phyloP scores from a whole-genome alignment of 352 stramenopile species.

The Phytophthora aleatoria region DNA sequence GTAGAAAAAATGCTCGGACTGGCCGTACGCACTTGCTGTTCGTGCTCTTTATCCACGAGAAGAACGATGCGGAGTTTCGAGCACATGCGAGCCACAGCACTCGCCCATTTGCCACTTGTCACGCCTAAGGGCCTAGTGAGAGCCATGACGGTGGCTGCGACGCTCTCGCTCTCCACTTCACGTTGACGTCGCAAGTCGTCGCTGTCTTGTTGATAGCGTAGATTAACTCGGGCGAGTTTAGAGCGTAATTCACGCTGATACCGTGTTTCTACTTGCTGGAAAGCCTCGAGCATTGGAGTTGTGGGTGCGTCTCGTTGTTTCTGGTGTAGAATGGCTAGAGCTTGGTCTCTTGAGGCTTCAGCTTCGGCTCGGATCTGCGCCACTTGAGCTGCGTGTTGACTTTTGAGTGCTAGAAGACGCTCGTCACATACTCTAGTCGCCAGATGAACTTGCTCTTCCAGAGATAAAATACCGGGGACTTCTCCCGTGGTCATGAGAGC shows the following conservation, averaged over 20 bases:
- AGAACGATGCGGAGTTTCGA: slow-evolving; percentile 56
- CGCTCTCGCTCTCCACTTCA: slow-evolving; percentile 75
- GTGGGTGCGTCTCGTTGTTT: slow-evolving; percentile 43
- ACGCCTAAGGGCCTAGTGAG: slow-evolving; percentile 71
- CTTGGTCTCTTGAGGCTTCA: slow-evolving; percentile 36
- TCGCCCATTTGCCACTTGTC: slow-evolving; percentile 73
- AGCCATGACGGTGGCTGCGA: slow-evolving; percentile 77
- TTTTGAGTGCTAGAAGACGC: slow-evolving; percentile 56
- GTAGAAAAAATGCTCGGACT: slow-evolving; percentile 40
- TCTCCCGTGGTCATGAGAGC: slow-evolving; percentile 61
- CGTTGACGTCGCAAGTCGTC: slow-evolving; percentile 60
- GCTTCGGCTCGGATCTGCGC: slow-evolving; percentile 39
- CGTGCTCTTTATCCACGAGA: slow-evolving; percentile 38
- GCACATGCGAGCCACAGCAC: slow-evolving; percentile 59
- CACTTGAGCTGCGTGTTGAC: slow-evolving; percentile 34
- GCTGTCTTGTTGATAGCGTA: slow-evolving; percentile 65
- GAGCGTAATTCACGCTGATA: slow-evolving; percentile 38
- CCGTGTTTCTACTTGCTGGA: slow-evolving; percentile 43
- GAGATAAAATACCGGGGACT: slow-evolving; percentile 55
- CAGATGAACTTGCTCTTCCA: slow-evolving; percentile 73
- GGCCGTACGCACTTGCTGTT: slow-evolving; percentile 1
- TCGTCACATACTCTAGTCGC: slow-evolving; percentile 68
- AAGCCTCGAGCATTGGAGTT: slow-evolving; percentile 22
- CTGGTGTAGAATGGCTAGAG: slow-evolving; percentile 26
- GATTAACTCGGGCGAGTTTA: slow-evolving; percentile 46